Conservation (phyloP, 345 rosid genomes). For the Adansonia digitata region DNA sequence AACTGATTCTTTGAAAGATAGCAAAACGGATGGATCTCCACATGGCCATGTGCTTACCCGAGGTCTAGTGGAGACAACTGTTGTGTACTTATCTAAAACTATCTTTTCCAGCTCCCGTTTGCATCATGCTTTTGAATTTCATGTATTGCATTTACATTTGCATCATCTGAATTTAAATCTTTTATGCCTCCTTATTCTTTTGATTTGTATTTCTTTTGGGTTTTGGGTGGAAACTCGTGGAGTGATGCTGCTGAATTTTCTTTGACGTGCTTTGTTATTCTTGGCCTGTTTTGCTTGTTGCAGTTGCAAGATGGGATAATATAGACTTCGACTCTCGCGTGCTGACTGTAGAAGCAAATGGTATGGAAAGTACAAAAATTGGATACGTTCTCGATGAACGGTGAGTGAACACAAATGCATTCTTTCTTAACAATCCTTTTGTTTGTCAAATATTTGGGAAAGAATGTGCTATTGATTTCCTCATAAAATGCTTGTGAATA, state of each 20-base stretch:
- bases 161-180: neutral
- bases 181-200: neutral
- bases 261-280: slow-evolving; percentile 7
- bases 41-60: slow-evolving; percentile 23
- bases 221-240: no score
- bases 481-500: neutral
- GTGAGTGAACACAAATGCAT: slow-evolving; percentile 36
- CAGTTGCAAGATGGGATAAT: slow-evolving; percentile 84
- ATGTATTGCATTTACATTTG: neutral
- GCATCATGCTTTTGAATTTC: neutral
- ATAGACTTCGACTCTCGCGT: slow-evolving; percentile 32
- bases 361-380: slow-evolving; percentile 27
- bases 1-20: slow-evolving; percentile 19
- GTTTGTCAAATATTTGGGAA: no score
- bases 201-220: no score
- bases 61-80: slow-evolving; percentile 39
- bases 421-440: neutral
- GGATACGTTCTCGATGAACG: slow-evolving; percentile 84
- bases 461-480: neutral
- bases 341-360: slow-evolving; percentile 25
- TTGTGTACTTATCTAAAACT: slow-evolving; percentile 29
- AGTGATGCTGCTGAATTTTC: neutral
- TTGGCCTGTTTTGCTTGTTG: slow-evolving; percentile 20
- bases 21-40: slow-evolving; percentile 19
- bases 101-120: neutral